These are phyloP conservation scores for Penicillium cataractarum DNA, from an alignment of 495 filamentous ascomycete genomes.

Conservation along the genomic window DNA sequence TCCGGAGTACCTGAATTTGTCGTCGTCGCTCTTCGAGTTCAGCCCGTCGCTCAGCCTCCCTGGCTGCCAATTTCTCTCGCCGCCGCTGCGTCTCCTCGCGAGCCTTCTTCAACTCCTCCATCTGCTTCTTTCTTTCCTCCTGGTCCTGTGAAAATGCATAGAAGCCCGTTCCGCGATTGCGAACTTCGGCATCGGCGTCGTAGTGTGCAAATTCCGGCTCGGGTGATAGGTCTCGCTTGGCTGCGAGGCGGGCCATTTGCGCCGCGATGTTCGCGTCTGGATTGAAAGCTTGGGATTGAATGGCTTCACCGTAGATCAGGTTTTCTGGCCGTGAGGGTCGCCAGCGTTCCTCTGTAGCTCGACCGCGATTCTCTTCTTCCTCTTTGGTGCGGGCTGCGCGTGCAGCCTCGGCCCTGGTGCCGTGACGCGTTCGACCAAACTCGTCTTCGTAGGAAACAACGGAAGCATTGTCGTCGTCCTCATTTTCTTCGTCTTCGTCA, in stretches of 20 bases:
- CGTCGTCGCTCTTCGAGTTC: conserved; percentile 9
- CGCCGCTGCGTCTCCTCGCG: conserved; percentile 68
- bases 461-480: conserved; percentile 56
- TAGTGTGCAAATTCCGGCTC: conserved; percentile 84
- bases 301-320: conserved; percentile 81
- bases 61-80: conserved; percentile 33
- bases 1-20: conserved; percentile 11
- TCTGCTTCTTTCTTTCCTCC: conserved; percentile 66
- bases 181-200: conserved; percentile 77
- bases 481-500: conserved; percentile 40
- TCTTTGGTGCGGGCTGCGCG: conserved; percentile 56
- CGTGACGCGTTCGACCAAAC: conserved; percentile 75
- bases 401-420: conserved; percentile 65
- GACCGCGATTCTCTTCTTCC: conserved; percentile 31
- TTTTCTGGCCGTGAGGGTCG: conserved; percentile 65
- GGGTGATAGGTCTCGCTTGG: conserved; percentile 69
- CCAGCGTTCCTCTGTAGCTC: conserved; percentile 52
- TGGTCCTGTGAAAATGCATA: conserved; percentile 80
- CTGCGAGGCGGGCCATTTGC: conserved; percentile 73
- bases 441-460: conserved; percentile 85
- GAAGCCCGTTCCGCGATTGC: conserved; percentile 88
- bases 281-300: conserved; percentile 81
- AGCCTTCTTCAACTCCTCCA: conserved; percentile 70
- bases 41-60: conserved; percentile 6
- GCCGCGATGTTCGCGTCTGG: conserved; percentile 60